Evolutionary conservation across 345 rosid species (phyloP), one percentile per base, ranked within the genome.

Genomic region (Iberis pinnata): DNA sequence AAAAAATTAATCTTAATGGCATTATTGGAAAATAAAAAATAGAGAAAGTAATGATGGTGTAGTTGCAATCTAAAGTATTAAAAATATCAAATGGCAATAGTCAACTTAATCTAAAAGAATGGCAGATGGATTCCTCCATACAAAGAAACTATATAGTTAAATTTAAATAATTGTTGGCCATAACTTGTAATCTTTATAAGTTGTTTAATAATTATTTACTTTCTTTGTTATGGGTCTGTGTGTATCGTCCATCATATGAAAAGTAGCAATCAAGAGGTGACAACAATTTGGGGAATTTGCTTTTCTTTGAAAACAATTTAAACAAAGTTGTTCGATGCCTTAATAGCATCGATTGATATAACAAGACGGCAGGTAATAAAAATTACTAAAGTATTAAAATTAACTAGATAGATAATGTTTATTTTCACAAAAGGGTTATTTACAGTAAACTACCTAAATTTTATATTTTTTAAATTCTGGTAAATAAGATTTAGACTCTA

Each of bases 261-360:
- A 59, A 37, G 60, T 38, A 53, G 64, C 44, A 53, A 60, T 53
- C 70, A 49, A 33, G 47, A 72, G 14, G 44, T 59, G 68, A 72
- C 64, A 69, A 75, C 49, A 69, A 71, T 50, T 43, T 70, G 67
- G 58, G 59, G 78, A 72, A 75, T 71, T 77, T 70, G 55, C 67
- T 14, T 70, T 75, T 67, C 40, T 39, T 13, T 20, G 22, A 29
- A 50, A 36, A 24, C 25, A 22, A 22, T 2, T 22, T n/a, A 16
- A 43, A 65, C 12, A 16, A 43, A 65, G 43, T 25, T 59, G 60
- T 67, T 60, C 56, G 71, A 60, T 67, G 61, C 66, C 33, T 29
- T 58, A 19, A 36, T 55, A 66, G 38, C 47, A 37, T 44, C 59
- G 29, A 14, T 16, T 58, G 64, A 66, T 29, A 37, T 44, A 26